phyloP scores from a whole-genome alignment of 768 basidiomycete genomes.

The Multifurca ochricompacta region DNA sequence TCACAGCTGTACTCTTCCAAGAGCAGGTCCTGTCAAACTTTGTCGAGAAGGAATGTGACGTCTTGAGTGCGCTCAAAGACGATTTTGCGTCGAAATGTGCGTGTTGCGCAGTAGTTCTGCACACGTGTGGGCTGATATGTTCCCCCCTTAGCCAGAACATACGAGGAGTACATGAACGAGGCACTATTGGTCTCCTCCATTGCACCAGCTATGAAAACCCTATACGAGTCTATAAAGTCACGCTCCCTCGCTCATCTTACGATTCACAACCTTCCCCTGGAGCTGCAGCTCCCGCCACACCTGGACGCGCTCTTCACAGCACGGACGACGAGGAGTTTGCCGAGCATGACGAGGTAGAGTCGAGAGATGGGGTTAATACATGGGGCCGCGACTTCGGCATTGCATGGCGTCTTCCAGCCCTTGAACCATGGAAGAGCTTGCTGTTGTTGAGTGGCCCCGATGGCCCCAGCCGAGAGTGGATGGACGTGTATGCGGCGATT shows the following conservation, averaged over 20 bases:
- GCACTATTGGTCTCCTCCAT: conserved; percentile 63
- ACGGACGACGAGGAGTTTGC: conserved; percentile 47
- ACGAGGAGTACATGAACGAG: conserved; percentile 45
- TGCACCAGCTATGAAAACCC: conserved; percentile 67
- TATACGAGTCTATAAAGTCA: conserved; percentile 73
- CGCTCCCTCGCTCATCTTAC: conserved; percentile 71
- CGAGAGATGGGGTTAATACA: conserved; percentile 37
- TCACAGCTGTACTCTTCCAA: conserved; percentile 88
- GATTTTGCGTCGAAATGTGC: conserved; percentile 57
- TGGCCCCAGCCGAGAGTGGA: conserved; percentile 37
- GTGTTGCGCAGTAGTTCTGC: background rate
- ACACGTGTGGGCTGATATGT: background rate
- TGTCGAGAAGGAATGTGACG: conserved; percentile 75
- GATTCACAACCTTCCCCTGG: conserved; percentile 71
- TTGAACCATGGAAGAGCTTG: conserved; percentile 90
- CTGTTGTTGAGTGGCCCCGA: conserved; percentile 59
- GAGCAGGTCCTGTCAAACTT: conserved; percentile 84
- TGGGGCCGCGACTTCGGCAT: conserved; percentile 67
- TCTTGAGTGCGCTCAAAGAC: conserved; percentile 63
- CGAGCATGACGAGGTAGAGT: conserved; percentile 43
- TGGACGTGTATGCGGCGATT: conserved; percentile 50
- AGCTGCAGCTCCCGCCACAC: conserved; percentile 80
- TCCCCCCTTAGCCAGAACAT: conserved; percentile 44
- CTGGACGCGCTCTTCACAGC: conserved; percentile 62
- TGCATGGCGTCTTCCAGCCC: conserved; percentile 64